These are phyloP conservation scores for Balansia obtecta DNA, from an alignment of 2,329 filamentous ascomycete genomes.

Conservation along the genomic window DNA sequence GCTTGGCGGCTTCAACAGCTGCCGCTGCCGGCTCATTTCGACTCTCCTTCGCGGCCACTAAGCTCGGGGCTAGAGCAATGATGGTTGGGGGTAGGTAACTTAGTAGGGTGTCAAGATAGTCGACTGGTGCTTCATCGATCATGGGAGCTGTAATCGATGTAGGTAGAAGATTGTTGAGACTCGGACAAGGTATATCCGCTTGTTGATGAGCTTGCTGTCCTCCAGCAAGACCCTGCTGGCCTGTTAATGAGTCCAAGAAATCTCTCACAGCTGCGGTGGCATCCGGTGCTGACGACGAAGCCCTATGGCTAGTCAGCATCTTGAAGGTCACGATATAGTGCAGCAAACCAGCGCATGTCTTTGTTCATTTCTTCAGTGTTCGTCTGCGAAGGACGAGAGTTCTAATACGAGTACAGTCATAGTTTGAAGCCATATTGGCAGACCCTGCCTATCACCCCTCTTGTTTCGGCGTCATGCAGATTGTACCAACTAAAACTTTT, in stretches of 20 bases:
- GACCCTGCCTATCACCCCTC: constrained; percentile 4
- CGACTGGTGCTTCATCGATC: constrained; percentile 51
- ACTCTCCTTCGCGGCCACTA: constrained; percentile 38
- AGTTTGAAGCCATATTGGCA: constrained; percentile 8
- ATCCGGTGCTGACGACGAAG: constrained; percentile 47
- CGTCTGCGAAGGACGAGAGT: constrained; percentile 14
- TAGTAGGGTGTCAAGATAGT: constrained; percentile 62
- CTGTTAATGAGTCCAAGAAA: constrained; percentile 72
- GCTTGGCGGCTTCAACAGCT: constrained; percentile 58
- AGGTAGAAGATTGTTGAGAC: constrained; percentile 74
- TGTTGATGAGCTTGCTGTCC: constrained; percentile 19
- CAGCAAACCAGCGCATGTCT: neutral
- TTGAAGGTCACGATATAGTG: neutral
- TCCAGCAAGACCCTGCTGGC: constrained; percentile 31
- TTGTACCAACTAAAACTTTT: constrained; percentile 8
- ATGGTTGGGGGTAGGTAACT: constrained; percentile 67
- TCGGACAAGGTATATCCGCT: constrained; percentile 57
- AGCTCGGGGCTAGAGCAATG: constrained; percentile 60
- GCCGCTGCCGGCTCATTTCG: constrained; percentile 56
- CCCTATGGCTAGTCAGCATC: constrained; percentile 42
- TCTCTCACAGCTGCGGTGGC: constrained; percentile 72
- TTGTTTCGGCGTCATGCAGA: constrained; percentile 6
- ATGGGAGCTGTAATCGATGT: constrained; percentile 67
- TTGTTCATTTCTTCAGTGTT: constrained; percentile 11
- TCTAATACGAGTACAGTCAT: constrained; percentile 19